Base-by-base conservation (phyloP, 257 asterid genomes). In the Nicotiana paniculata region DNA sequence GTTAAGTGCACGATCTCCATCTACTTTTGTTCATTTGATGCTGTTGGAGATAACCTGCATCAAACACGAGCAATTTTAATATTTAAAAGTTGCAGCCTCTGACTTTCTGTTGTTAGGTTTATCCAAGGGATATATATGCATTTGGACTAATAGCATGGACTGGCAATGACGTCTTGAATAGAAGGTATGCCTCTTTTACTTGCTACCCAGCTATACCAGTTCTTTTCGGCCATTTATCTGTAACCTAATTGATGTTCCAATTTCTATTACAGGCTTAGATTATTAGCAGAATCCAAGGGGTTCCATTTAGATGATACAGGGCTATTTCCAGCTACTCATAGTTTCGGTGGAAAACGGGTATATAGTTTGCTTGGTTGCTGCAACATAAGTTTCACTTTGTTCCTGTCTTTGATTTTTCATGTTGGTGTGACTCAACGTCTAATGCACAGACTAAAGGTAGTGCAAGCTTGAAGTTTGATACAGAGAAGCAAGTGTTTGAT, bases 81-180 rank as follows among this genome's bases (percentile, higher is more conserved):
- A 51, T 51, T 4, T 53, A 65, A 3, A 9, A 28, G 51, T 28
- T 81, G 51, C 67, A 66, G 5, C 37, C 66, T 18, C 24, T 77
- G 4, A 2, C n/a, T 67, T 62, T 81, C 8, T 83, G 76, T 77
- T 66, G 30, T 87, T 81, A 96, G 99, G 99, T 96, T 74, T 96
- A 92, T 83, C 99, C 99, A 33, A 89, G 95, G 87, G 95, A 96
- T 81, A 94, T 93, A 63, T 89, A 96, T 89, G 97, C 98, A 80
- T 96, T 96, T 86, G 99, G 98, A 68, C 88, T 96, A 85, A 85
- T 96, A 86, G 95, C 97, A 67, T 96, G 99, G 99, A 96, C 99
- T 6, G 99, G 99, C 46, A 96, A 96, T 78, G 99, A 96, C 63
- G 97, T 94, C 57, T 85, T 96, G 35, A 96, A 96, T 89, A 82